Evolutionary conservation across 2,329 filamentous ascomycete species (phyloP).

Genomic region (Tetracladium maxilliforme): DNA sequence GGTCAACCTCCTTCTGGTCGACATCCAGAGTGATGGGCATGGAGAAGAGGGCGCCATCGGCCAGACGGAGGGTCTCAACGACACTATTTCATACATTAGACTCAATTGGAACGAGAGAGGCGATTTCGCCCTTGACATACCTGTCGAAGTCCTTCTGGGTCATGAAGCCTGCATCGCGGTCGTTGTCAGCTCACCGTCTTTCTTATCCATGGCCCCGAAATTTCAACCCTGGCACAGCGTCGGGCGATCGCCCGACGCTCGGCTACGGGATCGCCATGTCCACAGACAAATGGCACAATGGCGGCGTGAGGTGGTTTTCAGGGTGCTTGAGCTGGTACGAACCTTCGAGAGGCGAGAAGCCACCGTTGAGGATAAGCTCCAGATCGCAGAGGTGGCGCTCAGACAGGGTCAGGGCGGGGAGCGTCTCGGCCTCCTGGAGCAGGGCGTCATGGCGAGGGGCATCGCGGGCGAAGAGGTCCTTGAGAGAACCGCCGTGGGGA

Average conservation of each 20-base stretch:
- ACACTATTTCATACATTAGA: conserved; percentile 42
- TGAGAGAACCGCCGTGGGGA: conserved; percentile 85
- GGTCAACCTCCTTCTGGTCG: conserved; percentile 58
- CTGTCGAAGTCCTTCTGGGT: conserved; percentile 93
- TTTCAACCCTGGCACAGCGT: conserved; percentile 10
- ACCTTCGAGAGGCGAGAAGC: conserved; percentile 97
- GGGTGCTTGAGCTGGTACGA: too few relatives aligned
- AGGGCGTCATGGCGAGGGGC: conserved; percentile 69
- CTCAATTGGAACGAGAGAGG: not conserved
- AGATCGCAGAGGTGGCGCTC: conserved; percentile 97
- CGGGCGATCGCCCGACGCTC: conserved; percentile 1
- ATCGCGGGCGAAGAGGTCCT: conserved; percentile 95
- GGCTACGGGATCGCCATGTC: not conserved
- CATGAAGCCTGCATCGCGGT: conserved; percentile 64
- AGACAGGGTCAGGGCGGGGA: conserved; percentile 71
- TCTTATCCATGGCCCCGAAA: conserved; percentile 7
- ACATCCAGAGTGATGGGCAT: conserved; percentile 96
- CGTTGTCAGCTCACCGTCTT: conserved; percentile 11
- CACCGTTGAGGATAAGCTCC: conserved; percentile 92
- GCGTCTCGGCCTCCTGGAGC: conserved; percentile 65
- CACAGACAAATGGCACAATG: too few relatives aligned
- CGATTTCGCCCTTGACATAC: conserved; percentile 30
- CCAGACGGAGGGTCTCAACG: conserved; percentile 74
- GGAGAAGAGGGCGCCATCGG: conserved; percentile 79
- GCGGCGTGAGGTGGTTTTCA: too few relatives aligned